Percentiles rank a stretch among this genome's conserved stretches.
phyloP scores from a whole-genome alignment of 768 basidiomycete species.

The Leucosporidium yakuticum region DNA sequence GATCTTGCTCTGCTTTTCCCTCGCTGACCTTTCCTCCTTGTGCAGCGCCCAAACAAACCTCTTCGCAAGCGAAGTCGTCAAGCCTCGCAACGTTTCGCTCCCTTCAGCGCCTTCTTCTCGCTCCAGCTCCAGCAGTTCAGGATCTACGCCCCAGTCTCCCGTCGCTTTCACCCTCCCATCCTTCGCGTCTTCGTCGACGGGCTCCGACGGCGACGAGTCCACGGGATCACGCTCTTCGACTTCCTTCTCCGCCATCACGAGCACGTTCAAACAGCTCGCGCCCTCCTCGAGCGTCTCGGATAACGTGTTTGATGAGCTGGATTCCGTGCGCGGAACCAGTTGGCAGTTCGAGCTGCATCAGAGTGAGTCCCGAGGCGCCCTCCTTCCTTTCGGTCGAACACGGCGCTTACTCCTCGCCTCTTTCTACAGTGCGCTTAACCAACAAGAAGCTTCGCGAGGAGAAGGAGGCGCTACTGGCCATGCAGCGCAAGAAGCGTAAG shows the following conservation, averaged over 20 bases:
- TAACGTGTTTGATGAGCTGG: conserved; percentile 70
- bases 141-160: not conserved
- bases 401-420: too few relatives aligned
- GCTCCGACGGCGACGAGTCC: not conserved
- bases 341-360: conserved; percentile 62
- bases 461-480: conserved; percentile 27
- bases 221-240: not conserved
- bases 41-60: conserved; percentile 2
- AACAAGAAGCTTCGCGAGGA: conserved; percentile 39
- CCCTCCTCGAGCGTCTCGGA: conserved; percentile 28
- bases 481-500: conserved; percentile 26
- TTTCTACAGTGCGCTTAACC: conserved; percentile 18
- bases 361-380: conserved; percentile 14
- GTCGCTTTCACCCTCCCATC: not conserved
- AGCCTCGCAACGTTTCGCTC: not conserved
- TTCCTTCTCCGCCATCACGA: conserved; percentile 31
- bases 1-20: not conserved
- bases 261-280: conserved; percentile 35
- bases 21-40: not conserved
- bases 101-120: not conserved
- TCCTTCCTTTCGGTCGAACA: too few relatives aligned
- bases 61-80: not conserved
- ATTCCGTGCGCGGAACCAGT: conserved; percentile 61
- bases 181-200: too few relatives aligned
- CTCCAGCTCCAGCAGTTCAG: not conserved